Percentiles rank a stretch among this genome's conserved stretches.
Conservation (phyloP, 768 basidiomycete species). For the Lactarius psammicola region DNA sequence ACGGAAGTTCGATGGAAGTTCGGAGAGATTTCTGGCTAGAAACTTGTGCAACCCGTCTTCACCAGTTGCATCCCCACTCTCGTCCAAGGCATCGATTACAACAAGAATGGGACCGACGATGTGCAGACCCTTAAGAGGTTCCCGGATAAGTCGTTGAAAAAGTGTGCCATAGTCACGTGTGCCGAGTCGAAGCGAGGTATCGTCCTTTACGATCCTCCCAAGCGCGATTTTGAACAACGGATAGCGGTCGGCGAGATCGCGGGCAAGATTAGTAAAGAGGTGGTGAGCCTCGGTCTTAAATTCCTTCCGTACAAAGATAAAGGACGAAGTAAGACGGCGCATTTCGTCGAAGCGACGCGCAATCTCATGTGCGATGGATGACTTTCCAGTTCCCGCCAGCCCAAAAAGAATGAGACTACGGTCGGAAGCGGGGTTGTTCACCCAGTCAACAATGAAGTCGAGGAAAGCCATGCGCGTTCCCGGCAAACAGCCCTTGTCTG, state of each 20-base stretch:
- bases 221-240: not conserved
- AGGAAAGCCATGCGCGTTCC: not conserved
- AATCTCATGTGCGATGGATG: not conserved
- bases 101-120: not conserved
- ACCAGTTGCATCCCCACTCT: not conserved
- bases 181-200: not conserved
- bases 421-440: not conserved
- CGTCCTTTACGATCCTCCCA: not conserved
- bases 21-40: not conserved
- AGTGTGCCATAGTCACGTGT: not conserved
- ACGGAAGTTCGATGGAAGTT: not conserved
- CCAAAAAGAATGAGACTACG: not conserved
- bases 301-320: not conserved
- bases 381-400: not conserved
- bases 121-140: not conserved
- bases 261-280: not conserved
- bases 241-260: not conserved
- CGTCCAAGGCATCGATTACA: slow-evolving; percentile 1
- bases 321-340: not conserved
- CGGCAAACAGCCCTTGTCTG: not conserved
- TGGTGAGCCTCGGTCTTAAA: not conserved
- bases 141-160: not conserved
- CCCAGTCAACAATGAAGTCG: not conserved
- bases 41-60: not conserved
- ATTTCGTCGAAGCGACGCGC: not conserved